Base-by-base conservation (phyloP, 495 filamentous ascomycete genomes). In the Aspergillus taichungensis region DNA sequence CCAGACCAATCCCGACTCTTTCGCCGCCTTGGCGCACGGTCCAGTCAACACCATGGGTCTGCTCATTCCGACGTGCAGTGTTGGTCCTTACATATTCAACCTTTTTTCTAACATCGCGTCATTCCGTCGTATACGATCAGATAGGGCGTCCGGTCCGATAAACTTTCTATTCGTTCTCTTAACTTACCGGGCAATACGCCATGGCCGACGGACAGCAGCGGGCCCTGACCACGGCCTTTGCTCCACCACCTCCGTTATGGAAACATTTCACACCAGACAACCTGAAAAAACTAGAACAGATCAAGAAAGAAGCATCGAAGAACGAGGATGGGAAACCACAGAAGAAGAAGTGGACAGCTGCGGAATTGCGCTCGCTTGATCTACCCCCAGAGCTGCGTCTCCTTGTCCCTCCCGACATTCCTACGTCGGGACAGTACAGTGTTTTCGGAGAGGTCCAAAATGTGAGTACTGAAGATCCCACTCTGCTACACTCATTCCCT, bases 201-300 rank as follows among this genome's bases (percentile, higher is more conserved):
- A 82, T 80, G 74, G 75, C 73, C 5, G 79, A 79, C 13, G 57
- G 47, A 31, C 61, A 78, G 40, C 69, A 69, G 50, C 67, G 71
- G 47, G 57, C 73, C 24, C 64, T 74, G n/a, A 64, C 69, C n/a
- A 69, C 76, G 9, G 70, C 78, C 24, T 88, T 88, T 64, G 91
- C 92, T 12, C 75, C 84, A 11, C 92, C 92, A 4, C 92, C 92
- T 13, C 82, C 85, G 3, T 89, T 95, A 71, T 97, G 87, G 78
- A 84, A 86, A 50, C 73, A 82, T 60, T 97, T 97, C 67, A 95
- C 87, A 0, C 55, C 77, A 3, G 78, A 83, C 0, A 95, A 94
- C 62, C 55, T 92, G 47, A 63, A 77, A 18, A 80, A 75, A 30
- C 75, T 94, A 38, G 71, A 83, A 31, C 53, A 72, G 43, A 57